A percentile compares a stretch with the other conserved stretches of the same genome.
Evolutionary conservation across 176 grass and related monocot genomes (phyloP).

Genomic region (Cenchrus americanus): DNA sequence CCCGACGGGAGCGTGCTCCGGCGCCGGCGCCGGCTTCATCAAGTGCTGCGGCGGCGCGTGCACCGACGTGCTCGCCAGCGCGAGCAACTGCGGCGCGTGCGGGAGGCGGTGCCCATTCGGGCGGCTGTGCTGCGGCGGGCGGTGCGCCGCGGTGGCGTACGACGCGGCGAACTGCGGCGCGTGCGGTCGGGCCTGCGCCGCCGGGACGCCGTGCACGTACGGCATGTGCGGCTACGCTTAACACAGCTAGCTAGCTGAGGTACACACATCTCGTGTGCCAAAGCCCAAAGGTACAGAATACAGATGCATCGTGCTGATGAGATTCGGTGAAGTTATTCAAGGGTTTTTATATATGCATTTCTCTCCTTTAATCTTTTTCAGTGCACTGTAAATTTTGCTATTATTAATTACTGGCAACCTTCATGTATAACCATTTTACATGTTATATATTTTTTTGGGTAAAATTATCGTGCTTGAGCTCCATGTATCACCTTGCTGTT

Average conservation of each 20-base stretch:
- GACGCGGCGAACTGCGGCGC: slow-evolving; percentile 54
- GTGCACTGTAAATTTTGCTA: not conserved
- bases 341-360: not conserved
- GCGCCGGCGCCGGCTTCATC: not conserved
- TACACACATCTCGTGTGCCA: not conserved
- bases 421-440: not conserved
- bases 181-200: slow-evolving; percentile 48
- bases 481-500: not conserved
- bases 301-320: not conserved
- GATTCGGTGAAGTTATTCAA: not conserved
- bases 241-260: not conserved
- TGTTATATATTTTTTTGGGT: not conserved
- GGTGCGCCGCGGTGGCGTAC: slow-evolving; percentile 40
- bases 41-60: slow-evolving; percentile 48
- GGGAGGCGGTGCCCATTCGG: slow-evolving; percentile 51
- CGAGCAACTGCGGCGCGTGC: slow-evolving; percentile 62
- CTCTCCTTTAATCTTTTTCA: not conserved
- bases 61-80: slow-evolving; percentile 49
- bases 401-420: not conserved
- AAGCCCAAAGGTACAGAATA: slow-evolving; percentile 17
- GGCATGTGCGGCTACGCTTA: slow-evolving; percentile 61
- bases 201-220: slow-evolving; percentile 38
- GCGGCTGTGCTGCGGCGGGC: slow-evolving; percentile 57
- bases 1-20: not conserved
- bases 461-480: not conserved